Base-by-base conservation (phyloP, 2,329 filamentous ascomycete species). In the Apiospora koreana region DNA sequence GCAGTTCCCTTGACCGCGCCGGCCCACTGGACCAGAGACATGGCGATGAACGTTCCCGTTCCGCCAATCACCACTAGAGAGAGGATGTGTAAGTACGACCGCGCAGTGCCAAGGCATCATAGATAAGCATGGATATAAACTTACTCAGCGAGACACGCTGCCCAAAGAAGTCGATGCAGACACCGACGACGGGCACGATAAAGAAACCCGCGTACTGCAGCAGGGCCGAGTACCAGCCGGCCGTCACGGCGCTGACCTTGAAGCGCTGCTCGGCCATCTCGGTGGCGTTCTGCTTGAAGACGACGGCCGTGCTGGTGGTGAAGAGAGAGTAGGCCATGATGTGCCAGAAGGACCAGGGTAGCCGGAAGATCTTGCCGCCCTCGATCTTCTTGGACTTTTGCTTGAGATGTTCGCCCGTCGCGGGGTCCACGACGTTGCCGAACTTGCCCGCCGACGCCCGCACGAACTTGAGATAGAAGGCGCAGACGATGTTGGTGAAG, bases 201-300 rank as follows among this genome's bases (percentile, higher is more conserved):
- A 91, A 89, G 77, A 90, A 91, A 0, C 84, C 83, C 16, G 77
- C 69, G 74, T 91, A 90, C 71, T 90, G 86, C 0, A 85, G 80
- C 69, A 87, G 81, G 16, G 88, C 81, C 1, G 86, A 86, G 72
- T 91, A 91, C 88, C 88, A 91, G 0, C 89, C 89, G 0, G 88
- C 89, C 2, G 79, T 85, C 43, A 90, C 82, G 0, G 86, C 80
- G 12, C 82, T 81, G n/a, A 87, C 83, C 9, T 86, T 80, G 77
- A 91, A 90, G 1, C 88, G 82, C 74, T 89, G 84, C 77, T 91
- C 84, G 0, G 88, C 89, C 25, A 91, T 76, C 73, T 91, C 89
- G 0, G 89, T 91, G 0, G 86, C 86, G 72, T 91, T 91, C 31
- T 85, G 83, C 2, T 81, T 81, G 71, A 89, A 91, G 5, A 89